These are phyloP conservation scores for Macadamia tetraphylla DNA, from an alignment of 164 flowering plant genomes.

Conservation along the genomic window DNA sequence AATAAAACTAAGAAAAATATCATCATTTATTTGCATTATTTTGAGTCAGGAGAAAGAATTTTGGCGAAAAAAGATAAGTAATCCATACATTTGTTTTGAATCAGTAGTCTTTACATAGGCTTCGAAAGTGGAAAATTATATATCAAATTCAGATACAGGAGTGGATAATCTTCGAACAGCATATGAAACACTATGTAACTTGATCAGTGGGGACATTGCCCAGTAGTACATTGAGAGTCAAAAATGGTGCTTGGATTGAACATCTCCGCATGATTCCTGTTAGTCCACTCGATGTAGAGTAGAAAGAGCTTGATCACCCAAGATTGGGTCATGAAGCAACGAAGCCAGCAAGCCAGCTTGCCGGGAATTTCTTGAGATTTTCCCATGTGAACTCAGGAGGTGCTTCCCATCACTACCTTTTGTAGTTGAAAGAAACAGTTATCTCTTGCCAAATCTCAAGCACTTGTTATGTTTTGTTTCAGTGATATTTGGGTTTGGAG, in stretches of 20 bases:
- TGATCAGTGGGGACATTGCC: not conserved
- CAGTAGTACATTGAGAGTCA: constrained; percentile 4
- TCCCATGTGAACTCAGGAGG: not conserved
- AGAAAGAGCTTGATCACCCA: constrained; percentile 8
- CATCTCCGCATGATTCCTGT: constrained; percentile 6
- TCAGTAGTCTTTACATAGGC: constrained; percentile 13
- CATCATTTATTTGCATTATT: too few species aligned
- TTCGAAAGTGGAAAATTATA: constrained; percentile 5
- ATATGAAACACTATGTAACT: not conserved
- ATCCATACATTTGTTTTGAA: constrained; percentile 15
- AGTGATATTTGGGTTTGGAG: constrained; percentile 35
- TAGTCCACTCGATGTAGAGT: constrained; percentile 1
- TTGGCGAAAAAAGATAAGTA: not conserved
- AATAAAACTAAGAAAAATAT: not conserved
- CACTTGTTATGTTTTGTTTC: constrained; percentile 78
- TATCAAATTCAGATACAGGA: constrained; percentile 14
- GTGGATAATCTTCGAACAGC: not conserved
- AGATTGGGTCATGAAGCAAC: constrained; percentile 5
- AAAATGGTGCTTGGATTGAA: constrained; percentile 1
- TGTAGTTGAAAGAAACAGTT: constrained; percentile 3
- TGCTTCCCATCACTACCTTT: not conserved
- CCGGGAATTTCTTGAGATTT: not conserved
- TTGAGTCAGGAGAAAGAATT: not conserved
- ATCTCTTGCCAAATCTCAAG: constrained; percentile 74
- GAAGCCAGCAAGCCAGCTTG: not conserved